These are phyloP conservation scores for Trichoderma atrobrunneum DNA, from an alignment of 2,329 filamentous ascomycete genomes.

Conservation along the genomic window DNA sequence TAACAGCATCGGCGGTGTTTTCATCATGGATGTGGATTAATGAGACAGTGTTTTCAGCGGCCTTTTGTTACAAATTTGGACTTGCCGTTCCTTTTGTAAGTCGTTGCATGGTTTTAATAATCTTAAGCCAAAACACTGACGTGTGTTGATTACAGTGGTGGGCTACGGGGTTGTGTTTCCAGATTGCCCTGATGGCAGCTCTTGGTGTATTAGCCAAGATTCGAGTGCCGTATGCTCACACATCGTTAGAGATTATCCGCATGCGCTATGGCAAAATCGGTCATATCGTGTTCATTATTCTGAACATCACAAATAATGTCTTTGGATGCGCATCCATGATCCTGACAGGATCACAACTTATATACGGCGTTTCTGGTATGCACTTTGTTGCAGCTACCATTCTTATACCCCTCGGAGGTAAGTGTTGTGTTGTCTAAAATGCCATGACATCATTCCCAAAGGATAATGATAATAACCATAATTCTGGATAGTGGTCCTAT, in stretches of 20 bases:
- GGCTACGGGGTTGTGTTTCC: constrained; percentile 12
- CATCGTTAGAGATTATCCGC: constrained; percentile 15
- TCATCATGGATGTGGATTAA: constrained; percentile 19
- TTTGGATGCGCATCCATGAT: constrained; percentile 17
- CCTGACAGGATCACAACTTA: constrained; percentile 11
- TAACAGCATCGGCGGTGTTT: constrained; percentile 15
- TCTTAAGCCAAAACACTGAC: not conserved
- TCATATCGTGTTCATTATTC: constrained; percentile 6
- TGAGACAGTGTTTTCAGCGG: constrained; percentile 12
- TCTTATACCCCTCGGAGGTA: constrained; percentile 16
- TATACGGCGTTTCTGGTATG: constrained; percentile 14
- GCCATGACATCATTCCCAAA: not conserved
- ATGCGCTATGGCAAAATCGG: constrained; percentile 17
- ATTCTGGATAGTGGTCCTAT: not conserved
- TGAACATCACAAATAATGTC: constrained; percentile 16
- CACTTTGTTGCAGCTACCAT: constrained; percentile 17
- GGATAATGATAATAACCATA: not conserved
- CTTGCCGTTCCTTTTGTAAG: constrained; percentile 17
- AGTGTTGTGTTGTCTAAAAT: not conserved
- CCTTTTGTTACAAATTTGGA: constrained; percentile 16
- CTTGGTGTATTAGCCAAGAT: constrained; percentile 15
- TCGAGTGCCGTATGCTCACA: constrained; percentile 14
- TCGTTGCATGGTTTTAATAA: not conserved
- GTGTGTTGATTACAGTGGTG: constrained; percentile 1
- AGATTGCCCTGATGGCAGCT: constrained; percentile 16